Evolutionary conservation across 371 early-diverging fungal genomes (phyloP), one percentile per base, ranked within the genome.

Genomic region (Gilbertella persicaria): DNA sequence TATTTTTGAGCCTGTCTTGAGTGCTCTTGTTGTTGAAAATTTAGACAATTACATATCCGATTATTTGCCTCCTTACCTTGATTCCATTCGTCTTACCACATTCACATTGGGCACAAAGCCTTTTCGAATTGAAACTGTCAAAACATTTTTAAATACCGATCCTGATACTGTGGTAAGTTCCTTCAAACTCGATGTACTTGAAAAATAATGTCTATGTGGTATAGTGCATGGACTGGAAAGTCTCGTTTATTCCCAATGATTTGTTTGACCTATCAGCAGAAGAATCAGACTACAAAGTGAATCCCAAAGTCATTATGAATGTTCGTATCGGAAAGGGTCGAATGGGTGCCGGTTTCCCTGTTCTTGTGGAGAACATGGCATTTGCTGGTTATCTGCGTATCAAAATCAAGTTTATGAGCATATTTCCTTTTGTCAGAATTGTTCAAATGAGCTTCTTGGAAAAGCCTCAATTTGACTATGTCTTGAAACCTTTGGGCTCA

Each of bases 81-180:
- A 95, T 56, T 90, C 92, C n/a, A 75, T 99, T 36, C 82, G 87
- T 14, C 78, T 99, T 28, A 86, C 97, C 1, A 90, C 93, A 12
- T 98, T 99, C 68, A 99, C 99, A 3, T 79, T 99, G 48, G 99
- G 99, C 16, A 93, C 94, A 24, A 91, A 91, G 55, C 89, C 99
- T 13, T 98, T 99, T 35, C 84, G 95, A 4, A 85, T 99, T 24
- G 95, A 97, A 51, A 80, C 82, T 19, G 89, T 99, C 44, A 84
- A 85, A 56, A 84, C 87, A 0, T 90, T 82, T 53, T 83, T 85
- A 45, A 79, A 86, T 30, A 81, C 88, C 47, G 86, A 88, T 39
- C 83, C 88, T 9, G 94, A 98, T 71, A 79, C 83, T 14, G 87
- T 96, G 56, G 88, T 91, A 73, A 39, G 66, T 45, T 36, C 29